phyloP scores from a whole-genome alignment of 768 basidiomycete genomes.

The Exsudoporus frostii region DNA sequence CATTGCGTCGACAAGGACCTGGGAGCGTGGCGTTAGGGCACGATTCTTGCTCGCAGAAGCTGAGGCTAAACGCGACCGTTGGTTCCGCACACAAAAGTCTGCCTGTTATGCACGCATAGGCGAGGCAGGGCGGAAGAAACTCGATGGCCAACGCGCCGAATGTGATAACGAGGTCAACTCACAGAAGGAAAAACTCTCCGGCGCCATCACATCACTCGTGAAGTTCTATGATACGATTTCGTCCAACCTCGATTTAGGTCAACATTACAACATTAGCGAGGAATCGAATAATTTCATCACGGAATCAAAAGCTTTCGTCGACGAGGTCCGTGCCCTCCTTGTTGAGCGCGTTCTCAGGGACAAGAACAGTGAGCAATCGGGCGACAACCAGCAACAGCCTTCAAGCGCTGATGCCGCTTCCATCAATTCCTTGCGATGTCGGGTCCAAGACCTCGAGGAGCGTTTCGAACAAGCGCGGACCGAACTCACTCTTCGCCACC shows the following conservation, averaged over 20 bases:
- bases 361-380: slow-evolving; percentile 6
- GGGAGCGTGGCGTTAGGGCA: slow-evolving; percentile 31
- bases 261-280: slow-evolving; percentile 25
- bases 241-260: slow-evolving; percentile 26
- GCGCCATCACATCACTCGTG: slow-evolving; percentile 23
- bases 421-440: slow-evolving; percentile 14
- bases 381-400: background rate
- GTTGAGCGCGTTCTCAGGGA: slow-evolving; percentile 18
- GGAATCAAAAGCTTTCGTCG: slow-evolving; percentile 26
- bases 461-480: slow-evolving; percentile 31
- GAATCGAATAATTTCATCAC: slow-evolving; percentile 20
- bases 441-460: slow-evolving; percentile 24
- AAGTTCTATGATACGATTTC: slow-evolving; percentile 19
- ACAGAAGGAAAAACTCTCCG: slow-evolving; percentile 25
- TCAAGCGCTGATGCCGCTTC: background rate
- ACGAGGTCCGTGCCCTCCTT: slow-evolving; percentile 25
- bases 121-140: slow-evolving; percentile 28
- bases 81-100: slow-evolving; percentile 32
- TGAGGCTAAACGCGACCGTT: slow-evolving; percentile 27
- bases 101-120: slow-evolving; percentile 27
- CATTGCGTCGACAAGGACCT: slow-evolving; percentile 16
- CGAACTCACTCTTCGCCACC: slow-evolving; percentile 27
- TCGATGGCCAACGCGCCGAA: slow-evolving; percentile 27
- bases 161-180: slow-evolving; percentile 24
- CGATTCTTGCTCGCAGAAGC: slow-evolving; percentile 26